These are phyloP conservation scores for Ganoderma sp. DNA, from an alignment of 1,284 basidiomycete species.

Conservation along the genomic window DNA sequence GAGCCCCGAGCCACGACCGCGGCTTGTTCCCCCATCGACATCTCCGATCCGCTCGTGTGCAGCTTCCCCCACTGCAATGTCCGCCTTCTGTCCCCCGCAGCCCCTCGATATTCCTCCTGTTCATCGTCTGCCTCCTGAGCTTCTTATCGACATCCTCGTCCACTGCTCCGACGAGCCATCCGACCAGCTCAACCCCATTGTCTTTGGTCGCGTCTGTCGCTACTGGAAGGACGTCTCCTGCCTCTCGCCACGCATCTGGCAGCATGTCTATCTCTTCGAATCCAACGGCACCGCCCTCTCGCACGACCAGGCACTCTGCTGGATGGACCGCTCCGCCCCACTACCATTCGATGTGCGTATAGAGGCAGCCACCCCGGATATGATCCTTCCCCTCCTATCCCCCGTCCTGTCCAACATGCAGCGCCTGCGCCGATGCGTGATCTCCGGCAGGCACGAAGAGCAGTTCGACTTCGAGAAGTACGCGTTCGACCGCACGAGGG, in stretches of 20 bases:
- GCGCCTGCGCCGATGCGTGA: constrained; percentile 59
- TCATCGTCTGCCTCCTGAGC: constrained; percentile 58
- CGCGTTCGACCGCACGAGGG: constrained; percentile 21
- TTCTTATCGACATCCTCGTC: constrained; percentile 67
- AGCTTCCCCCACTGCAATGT: constrained; percentile 22
- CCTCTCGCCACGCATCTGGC: constrained; percentile 64
- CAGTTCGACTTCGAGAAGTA: constrained; percentile 30
- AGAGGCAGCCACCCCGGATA: constrained; percentile 54
- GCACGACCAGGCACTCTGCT: constrained; percentile 55
- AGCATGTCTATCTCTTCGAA: constrained; percentile 57
- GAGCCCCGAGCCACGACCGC: background rate
- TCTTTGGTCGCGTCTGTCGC: constrained; percentile 57
- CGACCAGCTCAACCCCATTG: constrained; percentile 52
- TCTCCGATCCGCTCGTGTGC: constrained; percentile 26
- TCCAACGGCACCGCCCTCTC: constrained; percentile 45
- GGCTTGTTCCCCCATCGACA: constrained; percentile 5
- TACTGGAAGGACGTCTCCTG: constrained; percentile 50
- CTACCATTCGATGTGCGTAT: constrained; percentile 62
- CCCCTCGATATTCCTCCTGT: constrained; percentile 29
- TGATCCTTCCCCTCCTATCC: constrained; percentile 64
- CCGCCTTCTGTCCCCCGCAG: constrained; percentile 10
- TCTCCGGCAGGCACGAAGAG: constrained; percentile 42
- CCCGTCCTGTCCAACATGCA: constrained; percentile 58
- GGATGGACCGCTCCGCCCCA: constrained; percentile 56
- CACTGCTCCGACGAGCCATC: constrained; percentile 44